A percentile compares a stretch with the other conserved stretches of the same genome.
Evolutionary conservation across 2,329 filamentous ascomycete species (phyloP).

Genomic region (Aspergillus clavatus): DNA sequence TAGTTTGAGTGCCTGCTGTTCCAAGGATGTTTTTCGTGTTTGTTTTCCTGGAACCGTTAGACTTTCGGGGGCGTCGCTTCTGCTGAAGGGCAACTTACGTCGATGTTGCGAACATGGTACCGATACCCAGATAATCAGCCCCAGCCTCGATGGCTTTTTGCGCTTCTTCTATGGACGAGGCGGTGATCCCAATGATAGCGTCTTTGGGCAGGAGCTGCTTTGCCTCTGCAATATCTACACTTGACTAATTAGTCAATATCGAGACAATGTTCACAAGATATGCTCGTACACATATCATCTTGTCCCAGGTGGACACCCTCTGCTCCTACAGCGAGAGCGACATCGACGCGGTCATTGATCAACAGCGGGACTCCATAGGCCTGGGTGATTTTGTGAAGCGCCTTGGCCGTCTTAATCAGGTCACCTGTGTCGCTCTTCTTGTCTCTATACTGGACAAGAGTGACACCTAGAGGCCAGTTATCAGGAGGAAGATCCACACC

Average conservation of each 20-base stretch:
- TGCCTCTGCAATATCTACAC: conserved; percentile 58
- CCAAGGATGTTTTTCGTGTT: conserved; percentile 81
- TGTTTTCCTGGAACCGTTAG: conserved; percentile 58
- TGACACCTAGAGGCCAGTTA: conserved; percentile 54
- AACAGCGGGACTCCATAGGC: conserved; percentile 69
- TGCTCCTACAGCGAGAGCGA: conserved; percentile 76
- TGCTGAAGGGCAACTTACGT: conserved; percentile 56
- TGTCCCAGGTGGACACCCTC: conserved; percentile 95
- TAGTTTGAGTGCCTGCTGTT: conserved; percentile 62
- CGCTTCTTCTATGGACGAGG: conserved; percentile 70
- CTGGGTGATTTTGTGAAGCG: conserved; percentile 66
- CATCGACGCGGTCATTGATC: conserved; percentile 90
- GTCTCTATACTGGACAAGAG: conserved; percentile 84
- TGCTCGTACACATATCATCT: conserved; percentile 71
- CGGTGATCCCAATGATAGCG: conserved; percentile 84
- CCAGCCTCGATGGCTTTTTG: conserved; percentile 65
- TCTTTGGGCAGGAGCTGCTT: conserved; percentile 67
- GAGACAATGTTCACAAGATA: not conserved
- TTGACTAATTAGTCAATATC: conserved; percentile 1
- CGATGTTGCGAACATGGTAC: conserved; percentile 79
- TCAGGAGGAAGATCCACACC: conserved; percentile 5
- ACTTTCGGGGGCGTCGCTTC: not conserved
- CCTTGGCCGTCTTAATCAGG: conserved; percentile 65
- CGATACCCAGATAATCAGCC: conserved; percentile 88
- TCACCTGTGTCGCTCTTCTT: conserved; percentile 71